Base-by-base conservation (phyloP, 2,329 filamentous ascomycete species). In the Cordyceps militaris region DNA sequence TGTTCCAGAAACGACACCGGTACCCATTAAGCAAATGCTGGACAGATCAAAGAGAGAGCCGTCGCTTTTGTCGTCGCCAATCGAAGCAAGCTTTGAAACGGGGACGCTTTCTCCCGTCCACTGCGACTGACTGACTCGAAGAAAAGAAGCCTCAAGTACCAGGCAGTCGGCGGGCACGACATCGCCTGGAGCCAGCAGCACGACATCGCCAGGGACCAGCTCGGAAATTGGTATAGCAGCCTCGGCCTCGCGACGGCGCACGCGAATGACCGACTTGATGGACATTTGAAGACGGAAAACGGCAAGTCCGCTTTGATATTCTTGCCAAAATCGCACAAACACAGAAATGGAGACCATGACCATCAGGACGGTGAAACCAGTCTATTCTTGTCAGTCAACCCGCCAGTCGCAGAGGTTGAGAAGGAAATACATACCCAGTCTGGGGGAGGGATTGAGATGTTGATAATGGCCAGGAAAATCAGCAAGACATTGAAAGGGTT, bases 81-180 rank as follows among this genome's bases (percentile, higher is more conserved):
- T 13, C 14, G 53, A 58, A 1, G 65, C 49, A 1, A 48, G 42
- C 56, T 69, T 69, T 19, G 62, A 53, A 2, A 65, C 64, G 3
- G 67, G 66, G 9, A 62, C 62, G 50, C 59, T 68, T 53, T 69
- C 67, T n/a, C 67, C 67, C 0, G 65, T 69, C 65, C 66, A 67
- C 14, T 64, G 66, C n/a, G 66, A 68, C 52, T 67, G 66, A 34
- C 66, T 65, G 50, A 68, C 58, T 2, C 65, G 66, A 1, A 68
- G 59, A 34, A 67, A 69, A 10, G 61, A 64, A 1, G 66, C 50
- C 19, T 68, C 65, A 3, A 68, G 57, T n/a, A 69, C 59, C 46
- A 68, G 32, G 54, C 66, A 65, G 46, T 69, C 66, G n/a, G 66
- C 66, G 3, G 65, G 65, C 4, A 68, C 63, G 30, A 66, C 53